Evolutionary conservation across 345 rosid genomes (phyloP), one percentile per base, ranked within the genome.

Genomic region (Acer negundo): DNA sequence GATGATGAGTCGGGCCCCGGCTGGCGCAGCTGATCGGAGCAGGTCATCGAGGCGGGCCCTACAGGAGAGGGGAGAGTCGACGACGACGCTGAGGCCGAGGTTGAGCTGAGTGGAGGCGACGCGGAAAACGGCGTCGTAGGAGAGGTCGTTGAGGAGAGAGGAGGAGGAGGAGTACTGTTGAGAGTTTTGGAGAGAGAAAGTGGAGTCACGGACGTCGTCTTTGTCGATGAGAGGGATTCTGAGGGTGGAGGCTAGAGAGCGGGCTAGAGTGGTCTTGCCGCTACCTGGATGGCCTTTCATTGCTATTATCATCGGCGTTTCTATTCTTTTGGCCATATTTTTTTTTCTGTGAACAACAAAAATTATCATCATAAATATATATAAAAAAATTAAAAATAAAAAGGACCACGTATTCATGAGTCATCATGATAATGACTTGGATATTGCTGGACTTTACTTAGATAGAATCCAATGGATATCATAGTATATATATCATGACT

Each of bases 211-310:
- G 73, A 91, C 78, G 77, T 91, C 93, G 80, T 91, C 95, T 84
- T 91, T 91, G 81, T 89, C 92, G 24, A 87, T 58, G 84, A 91
- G 90, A 20, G 93, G 93, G 88, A 91, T 35, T 67, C 69, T 76
- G 78, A 91, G 87, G 67, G 89, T 20, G 0, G 89, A 75, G 28
- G 95, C 86, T 23, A 91, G 55, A 51, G 87, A 75, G 10, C 15
- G 67, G 58, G 95, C 90, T 6, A 91, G 53, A 17, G 95, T 88
- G 70, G 84, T 80, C 72, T 91, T 91, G 47, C 95, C 93, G 1
- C 89, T 84, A 61, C 95, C 92, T 1, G 95, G 93, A 82, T 89
- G 95, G 15, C 95, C 95, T 80, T 89, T 89, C 95, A 89, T 91
- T 22, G 92, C 90, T 70, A 89, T 69, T 80, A 91, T 82, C 46